Percentiles rank a stretch among this genome's conserved stretches.
Conservation (phyloP, 768 basidiomycete genomes). For the Russula earlei region DNA sequence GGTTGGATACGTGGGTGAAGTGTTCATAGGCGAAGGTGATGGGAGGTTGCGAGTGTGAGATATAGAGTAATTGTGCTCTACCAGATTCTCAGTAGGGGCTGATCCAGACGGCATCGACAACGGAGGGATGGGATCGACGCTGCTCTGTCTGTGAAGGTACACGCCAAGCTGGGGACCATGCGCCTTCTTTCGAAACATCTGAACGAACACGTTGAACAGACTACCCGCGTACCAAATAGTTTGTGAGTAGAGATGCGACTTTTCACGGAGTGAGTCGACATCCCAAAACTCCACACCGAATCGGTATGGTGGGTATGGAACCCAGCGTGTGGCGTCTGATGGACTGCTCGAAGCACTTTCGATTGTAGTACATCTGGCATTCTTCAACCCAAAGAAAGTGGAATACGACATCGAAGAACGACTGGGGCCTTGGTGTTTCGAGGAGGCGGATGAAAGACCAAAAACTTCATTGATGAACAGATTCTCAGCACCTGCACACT, state of each 20-base stretch:
- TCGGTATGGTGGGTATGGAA: constrained; percentile 68
- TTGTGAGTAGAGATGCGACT: constrained; percentile 70
- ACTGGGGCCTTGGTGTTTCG: constrained; percentile 22
- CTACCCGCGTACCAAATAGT: constrained; percentile 89
- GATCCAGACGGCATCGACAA: constrained; percentile 43
- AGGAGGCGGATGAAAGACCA: constrained; percentile 25
- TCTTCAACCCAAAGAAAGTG: constrained; percentile 56
- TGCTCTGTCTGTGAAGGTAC: constrained; percentile 81
- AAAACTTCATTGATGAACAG: constrained; percentile 68
- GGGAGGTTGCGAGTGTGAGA: constrained; percentile 1
- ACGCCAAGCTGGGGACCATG: constrained; percentile 71
- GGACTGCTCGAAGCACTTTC: constrained; percentile 36
- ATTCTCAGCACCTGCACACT: constrained; percentile 43
- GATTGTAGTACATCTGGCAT: constrained; percentile 33
- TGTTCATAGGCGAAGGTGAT: neutral
- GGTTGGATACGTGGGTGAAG: neutral
- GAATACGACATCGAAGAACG: constrained; percentile 33
- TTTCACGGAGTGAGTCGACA: constrained; percentile 72
- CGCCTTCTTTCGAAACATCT: constrained; percentile 66
- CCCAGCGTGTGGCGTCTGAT: constrained; percentile 45
- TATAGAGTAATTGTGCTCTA: neutral
- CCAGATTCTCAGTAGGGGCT: neutral
- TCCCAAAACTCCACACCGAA: constrained; percentile 91
- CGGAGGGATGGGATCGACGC: constrained; percentile 67
- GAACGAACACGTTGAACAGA: constrained; percentile 82